phyloP scores from a whole-genome alignment of 257 asterid genomes.

The Anisodus tanguticus region DNA sequence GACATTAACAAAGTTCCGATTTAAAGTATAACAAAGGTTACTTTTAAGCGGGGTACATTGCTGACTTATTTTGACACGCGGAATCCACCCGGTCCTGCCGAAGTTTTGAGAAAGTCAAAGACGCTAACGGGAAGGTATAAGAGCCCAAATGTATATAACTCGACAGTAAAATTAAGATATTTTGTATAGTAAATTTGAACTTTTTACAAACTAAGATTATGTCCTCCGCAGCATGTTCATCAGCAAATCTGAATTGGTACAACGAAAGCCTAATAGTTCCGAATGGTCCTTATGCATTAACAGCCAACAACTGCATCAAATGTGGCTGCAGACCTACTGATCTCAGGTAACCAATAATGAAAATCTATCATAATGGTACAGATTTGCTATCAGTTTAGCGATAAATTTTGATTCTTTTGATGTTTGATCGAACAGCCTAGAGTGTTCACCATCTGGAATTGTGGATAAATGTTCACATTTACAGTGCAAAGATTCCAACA shows the following conservation, averaged over 20 bases:
- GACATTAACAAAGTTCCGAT: not conserved
- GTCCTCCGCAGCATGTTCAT: constrained; percentile 35
- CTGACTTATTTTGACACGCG: too few relatives aligned
- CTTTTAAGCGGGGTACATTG: too few relatives aligned
- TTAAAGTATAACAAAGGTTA: too few relatives aligned
- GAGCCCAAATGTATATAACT: too few relatives aligned
- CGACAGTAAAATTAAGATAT: not conserved
- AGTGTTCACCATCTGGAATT: constrained; percentile 31
- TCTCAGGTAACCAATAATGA: constrained; percentile 23
- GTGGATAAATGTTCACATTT: constrained; percentile 31
- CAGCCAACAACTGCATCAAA: constrained; percentile 33
- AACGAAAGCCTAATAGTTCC: constrained; percentile 38
- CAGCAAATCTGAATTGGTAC: constrained; percentile 36
- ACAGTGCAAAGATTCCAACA: constrained; percentile 35
- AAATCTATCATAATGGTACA: not conserved
- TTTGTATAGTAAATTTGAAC: not conserved
- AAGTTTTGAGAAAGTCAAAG: too few relatives aligned
- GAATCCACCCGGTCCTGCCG: too few relatives aligned
- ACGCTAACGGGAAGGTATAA: too few relatives aligned
- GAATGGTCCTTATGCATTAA: constrained; percentile 34
- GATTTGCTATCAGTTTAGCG: not conserved
- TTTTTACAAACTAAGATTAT: not conserved
- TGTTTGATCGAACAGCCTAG: constrained; percentile 25
- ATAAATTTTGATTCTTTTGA: not conserved
- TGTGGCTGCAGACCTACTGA: constrained; percentile 32